These are phyloP conservation scores for Tricharina praecox DNA, from an alignment of 495 filamentous ascomycete genomes.

Conservation along the genomic window DNA sequence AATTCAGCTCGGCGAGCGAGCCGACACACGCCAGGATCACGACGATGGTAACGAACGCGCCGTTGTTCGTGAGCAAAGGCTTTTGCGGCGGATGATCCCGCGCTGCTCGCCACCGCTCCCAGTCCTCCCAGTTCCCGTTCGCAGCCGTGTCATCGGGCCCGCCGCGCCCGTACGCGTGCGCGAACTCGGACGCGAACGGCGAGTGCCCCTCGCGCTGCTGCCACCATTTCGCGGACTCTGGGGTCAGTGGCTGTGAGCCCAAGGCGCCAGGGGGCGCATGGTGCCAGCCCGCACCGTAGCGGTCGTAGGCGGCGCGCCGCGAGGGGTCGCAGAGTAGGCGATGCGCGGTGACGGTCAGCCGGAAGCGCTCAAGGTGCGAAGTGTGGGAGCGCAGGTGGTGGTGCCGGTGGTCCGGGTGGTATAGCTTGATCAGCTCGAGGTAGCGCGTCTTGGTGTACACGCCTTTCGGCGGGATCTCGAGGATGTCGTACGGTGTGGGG, in stretches of 20 bases:
- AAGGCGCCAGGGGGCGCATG: slow-evolving; percentile 9
- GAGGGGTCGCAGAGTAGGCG: slow-evolving; percentile 71
- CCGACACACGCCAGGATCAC: slow-evolving; percentile 49
- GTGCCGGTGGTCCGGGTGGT: slow-evolving; percentile 60
- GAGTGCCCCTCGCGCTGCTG: slow-evolving; percentile 25
- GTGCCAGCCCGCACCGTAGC: slow-evolving; percentile 64
- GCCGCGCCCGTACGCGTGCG: slow-evolving; percentile 34
- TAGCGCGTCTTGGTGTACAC: slow-evolving; percentile 69
- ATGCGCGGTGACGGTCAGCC: slow-evolving; percentile 69
- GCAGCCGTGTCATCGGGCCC: slow-evolving; percentile 41
- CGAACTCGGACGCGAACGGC: slow-evolving; percentile 20
- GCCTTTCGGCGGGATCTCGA: slow-evolving; percentile 41
- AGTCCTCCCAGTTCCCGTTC: slow-evolving; percentile 98
- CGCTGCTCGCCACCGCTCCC: slow-evolving; percentile 59
- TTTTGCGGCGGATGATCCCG: slow-evolving; percentile 20
- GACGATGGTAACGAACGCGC: slow-evolving; percentile 53
- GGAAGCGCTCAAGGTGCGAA: slow-evolving; percentile 61
- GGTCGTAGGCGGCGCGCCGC: slow-evolving; percentile 67
- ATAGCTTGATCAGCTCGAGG: slow-evolving; percentile 83
- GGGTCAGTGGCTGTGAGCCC: not conserved
- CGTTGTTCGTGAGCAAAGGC: slow-evolving; percentile 54
- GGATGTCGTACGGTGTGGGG: slow-evolving; percentile 87
- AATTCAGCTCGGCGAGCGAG: slow-evolving; percentile 19
- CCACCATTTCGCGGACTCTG: slow-evolving; percentile 9
- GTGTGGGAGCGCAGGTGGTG: slow-evolving; percentile 35